A percentile compares a stretch with the other conserved stretches of the same genome.
Conservation (phyloP, 139 green algal genomes). For the Tetradesmus lagerheimii region DNA sequence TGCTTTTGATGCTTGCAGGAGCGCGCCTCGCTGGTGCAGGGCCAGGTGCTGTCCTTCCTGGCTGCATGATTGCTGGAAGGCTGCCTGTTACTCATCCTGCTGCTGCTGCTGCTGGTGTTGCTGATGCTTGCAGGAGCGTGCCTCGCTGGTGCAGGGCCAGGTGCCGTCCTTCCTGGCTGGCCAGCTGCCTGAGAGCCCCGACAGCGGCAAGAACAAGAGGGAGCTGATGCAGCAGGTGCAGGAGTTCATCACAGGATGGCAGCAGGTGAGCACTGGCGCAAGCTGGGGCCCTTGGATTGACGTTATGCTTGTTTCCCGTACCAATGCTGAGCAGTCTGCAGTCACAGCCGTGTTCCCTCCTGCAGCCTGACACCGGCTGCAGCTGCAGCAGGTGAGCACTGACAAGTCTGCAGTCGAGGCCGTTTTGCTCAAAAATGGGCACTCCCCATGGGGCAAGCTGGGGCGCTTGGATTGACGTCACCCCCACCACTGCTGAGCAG, state of each 20-base stretch:
- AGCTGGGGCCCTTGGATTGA: neutral
- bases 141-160: neutral
- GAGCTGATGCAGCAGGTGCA: constrained; percentile 62
- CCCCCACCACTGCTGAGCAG: no score
- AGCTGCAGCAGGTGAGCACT: no score
- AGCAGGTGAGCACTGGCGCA: constrained; percentile 56
- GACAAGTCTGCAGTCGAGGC: no score
- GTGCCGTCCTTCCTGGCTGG: constrained; percentile 50
- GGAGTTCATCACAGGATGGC: constrained; percentile 17
- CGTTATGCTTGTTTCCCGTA: no score
- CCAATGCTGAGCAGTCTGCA: no score
- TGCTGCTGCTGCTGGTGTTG: neutral
- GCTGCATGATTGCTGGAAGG: neutral
- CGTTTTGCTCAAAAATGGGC: no score
- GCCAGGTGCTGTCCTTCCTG: neutral
- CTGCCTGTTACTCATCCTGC: neutral
- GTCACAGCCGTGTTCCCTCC: no score
- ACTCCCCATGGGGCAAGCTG: no score
- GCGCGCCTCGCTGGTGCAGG: neutral
- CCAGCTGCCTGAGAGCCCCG: neutral
- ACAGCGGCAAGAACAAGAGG: constrained; percentile 8
- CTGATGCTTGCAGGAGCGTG: constrained; percentile 39
- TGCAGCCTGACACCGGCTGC: no score
- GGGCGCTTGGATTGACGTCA: no score
- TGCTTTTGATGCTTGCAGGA: neutral